These are phyloP conservation scores for Calycina herbarum DNA, from an alignment of 2,329 filamentous ascomycete species.

Conservation along the genomic window DNA sequence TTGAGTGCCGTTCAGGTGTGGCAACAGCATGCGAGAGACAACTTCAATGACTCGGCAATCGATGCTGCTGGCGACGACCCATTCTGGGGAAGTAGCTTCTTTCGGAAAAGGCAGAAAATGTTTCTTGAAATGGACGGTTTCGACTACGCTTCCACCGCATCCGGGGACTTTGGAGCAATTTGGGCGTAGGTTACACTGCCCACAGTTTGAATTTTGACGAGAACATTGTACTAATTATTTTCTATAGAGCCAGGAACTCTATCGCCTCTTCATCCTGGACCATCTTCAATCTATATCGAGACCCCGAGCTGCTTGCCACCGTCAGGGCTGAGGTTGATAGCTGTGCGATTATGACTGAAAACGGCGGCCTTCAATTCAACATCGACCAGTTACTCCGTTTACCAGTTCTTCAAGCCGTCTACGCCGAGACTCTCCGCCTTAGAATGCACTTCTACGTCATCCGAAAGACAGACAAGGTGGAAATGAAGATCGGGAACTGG, in stretches of 20 bases:
- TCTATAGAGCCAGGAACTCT: background rate
- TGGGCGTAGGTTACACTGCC: background rate
- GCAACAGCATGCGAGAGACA: constrained; percentile 3
- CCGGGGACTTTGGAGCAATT: background rate
- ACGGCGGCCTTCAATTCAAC: background rate
- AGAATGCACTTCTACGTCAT: constrained; percentile 6
- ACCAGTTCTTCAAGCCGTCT: background rate
- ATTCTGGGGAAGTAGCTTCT: constrained; percentile 5
- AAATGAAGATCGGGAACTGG: background rate
- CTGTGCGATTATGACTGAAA: background rate
- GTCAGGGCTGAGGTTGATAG: constrained; percentile 1
- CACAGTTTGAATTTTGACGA: background rate
- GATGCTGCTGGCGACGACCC: background rate
- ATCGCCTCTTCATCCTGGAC: background rate
- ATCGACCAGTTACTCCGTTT: constrained; percentile 1
- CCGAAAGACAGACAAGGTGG: background rate
- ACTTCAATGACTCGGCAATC: background rate
- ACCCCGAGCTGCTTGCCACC: background rate
- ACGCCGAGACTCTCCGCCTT: background rate
- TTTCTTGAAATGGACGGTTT: constrained; percentile 8
- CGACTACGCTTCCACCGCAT: background rate
- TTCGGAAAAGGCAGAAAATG: constrained; percentile 4
- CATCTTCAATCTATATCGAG: background rate
- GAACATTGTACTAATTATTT: background rate
- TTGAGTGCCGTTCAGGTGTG: background rate